Conservation (phyloP, 257 asterid species). For the Penstemon barbatus region DNA sequence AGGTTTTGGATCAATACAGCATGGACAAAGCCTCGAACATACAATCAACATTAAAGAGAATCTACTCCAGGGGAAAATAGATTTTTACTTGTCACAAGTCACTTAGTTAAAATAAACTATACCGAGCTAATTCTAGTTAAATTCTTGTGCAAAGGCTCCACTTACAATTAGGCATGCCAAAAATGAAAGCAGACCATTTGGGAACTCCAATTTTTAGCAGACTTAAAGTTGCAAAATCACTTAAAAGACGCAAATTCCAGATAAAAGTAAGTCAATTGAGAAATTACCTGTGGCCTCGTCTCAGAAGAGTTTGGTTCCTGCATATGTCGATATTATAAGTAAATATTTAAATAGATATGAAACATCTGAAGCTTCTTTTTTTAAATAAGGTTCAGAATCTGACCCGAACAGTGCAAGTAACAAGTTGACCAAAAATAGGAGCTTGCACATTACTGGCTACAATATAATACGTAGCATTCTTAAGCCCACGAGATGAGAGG, state of each 20-base stretch:
- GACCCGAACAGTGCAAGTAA: constrained; percentile 81
- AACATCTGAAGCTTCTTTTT: background rate
- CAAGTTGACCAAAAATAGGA: constrained; percentile 75
- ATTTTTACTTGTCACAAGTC: background rate
- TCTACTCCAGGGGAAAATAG: background rate
- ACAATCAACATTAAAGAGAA: background rate
- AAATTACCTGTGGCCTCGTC: constrained; percentile 57
- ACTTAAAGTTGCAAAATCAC: background rate
- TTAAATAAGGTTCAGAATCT: constrained; percentile 29
- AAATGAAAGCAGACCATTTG: background rate
- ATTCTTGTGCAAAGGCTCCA: background rate
- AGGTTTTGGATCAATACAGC: background rate
- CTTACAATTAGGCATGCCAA: background rate
- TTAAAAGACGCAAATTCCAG: constrained; percentile 11
- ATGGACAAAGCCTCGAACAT: background rate
- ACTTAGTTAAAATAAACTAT: constrained; percentile 1
- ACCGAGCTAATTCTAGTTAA: background rate
- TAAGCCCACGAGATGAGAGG: constrained; percentile 78
- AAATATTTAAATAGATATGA: background rate
- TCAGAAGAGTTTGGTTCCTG: constrained; percentile 66
- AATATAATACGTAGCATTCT: constrained; percentile 67
- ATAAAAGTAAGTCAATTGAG: background rate
- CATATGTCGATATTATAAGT: background rate
- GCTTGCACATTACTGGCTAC: constrained; percentile 56
- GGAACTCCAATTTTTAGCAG: background rate